Percentiles rank a stretch among this genome's conserved stretches.
Evolutionary conservation across 371 early-diverging fungal species (phyloP).

Genomic region (Paraphysoderma sedebokerense): DNA sequence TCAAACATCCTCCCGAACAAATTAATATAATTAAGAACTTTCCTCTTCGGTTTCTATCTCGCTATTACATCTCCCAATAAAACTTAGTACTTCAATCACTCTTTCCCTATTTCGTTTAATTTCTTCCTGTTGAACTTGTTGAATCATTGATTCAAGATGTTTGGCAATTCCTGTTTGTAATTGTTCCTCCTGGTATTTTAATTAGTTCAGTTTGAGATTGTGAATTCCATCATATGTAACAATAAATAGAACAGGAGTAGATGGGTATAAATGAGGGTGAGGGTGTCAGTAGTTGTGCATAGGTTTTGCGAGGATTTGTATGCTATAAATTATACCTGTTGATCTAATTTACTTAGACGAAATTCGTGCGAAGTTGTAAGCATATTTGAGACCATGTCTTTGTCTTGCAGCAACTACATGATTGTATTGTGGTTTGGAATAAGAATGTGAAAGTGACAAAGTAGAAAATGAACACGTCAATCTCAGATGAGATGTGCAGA

Average conservation of each 20-base stretch:
- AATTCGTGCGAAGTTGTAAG: conserved; percentile 29
- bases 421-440: no score
- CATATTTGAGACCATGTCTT: conserved; percentile 23
- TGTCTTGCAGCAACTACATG: conserved; percentile 17
- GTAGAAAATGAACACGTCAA: not conserved
- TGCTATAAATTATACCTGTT: no score
- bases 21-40: conserved; percentile 2
- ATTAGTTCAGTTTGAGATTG: conserved; percentile 22
- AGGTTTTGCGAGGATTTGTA: no score
- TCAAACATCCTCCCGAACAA: no score
- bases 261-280: no score
- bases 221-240: no score
- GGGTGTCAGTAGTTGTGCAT: no score
- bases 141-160: conserved; percentile 16
- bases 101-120: conserved; percentile 20
- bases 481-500: not conserved
- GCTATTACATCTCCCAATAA: conserved; percentile 16
- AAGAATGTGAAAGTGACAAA: not conserved
- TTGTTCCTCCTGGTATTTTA: conserved; percentile 26
- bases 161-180: conserved; percentile 18
- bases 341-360: conserved; percentile 22
- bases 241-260: no score
- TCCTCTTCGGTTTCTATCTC: conserved; percentile 32
- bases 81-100: conserved; percentile 22
- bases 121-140: conserved; percentile 19